Percentiles rank a stretch among this genome's conserved stretches.
These are phyloP conservation scores for Thuja plicata DNA, from an alignment of 83 land plant genomes.

Conservation along the genomic window DNA sequence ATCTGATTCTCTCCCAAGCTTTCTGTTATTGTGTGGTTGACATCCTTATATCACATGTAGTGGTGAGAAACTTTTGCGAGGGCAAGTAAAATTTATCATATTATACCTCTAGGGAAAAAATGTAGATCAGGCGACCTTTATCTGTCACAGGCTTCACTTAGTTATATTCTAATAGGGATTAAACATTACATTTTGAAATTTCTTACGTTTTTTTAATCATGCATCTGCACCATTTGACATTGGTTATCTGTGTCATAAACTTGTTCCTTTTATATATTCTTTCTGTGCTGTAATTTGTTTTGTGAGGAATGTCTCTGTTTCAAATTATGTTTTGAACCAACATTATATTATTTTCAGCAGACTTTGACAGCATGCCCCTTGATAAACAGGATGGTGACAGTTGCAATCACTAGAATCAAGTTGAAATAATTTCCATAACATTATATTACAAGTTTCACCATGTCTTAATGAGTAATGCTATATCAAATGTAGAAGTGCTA, in stretches of 20 bases:
- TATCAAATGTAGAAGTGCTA: neutral
- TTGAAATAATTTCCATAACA: neutral
- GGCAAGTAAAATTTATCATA: neutral
- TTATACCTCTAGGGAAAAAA: neutral
- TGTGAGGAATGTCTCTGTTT: neutral
- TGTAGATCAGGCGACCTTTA: neutral
- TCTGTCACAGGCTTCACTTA: neutral
- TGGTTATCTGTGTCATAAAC: neutral
- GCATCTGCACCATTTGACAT: neutral
- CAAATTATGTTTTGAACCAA: neutral
- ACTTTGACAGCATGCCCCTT: neutral
- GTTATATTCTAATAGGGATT: neutral
- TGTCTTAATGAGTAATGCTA: neutral
- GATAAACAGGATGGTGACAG: neutral
- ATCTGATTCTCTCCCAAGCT: neutral
- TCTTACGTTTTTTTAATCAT: neutral
- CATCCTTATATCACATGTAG: neutral
- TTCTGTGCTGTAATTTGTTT: neutral
- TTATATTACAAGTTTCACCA: too few species aligned
- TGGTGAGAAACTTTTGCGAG: neutral
- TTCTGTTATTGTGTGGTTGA: neutral
- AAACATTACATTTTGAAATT: neutral
- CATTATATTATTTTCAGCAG: neutral
- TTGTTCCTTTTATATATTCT: neutral
- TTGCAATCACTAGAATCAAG: neutral